Conservation (phyloP, 2,329 filamentous ascomycete genomes). For the Metarhizium album region DNA sequence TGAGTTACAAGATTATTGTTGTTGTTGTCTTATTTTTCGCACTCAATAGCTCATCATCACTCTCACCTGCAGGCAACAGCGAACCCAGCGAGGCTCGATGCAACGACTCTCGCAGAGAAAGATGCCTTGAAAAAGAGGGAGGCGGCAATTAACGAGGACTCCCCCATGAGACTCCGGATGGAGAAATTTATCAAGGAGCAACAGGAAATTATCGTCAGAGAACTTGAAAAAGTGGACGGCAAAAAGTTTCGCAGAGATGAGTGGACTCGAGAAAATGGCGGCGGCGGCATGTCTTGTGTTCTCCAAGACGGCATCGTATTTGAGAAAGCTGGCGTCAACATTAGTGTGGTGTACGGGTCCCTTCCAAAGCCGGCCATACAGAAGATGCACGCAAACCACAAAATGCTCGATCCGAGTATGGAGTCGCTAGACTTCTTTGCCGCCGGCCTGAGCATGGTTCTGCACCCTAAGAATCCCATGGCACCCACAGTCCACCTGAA, state of each 20-base stretch:
- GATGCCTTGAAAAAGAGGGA: conserved; percentile 75
- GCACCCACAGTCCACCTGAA: conserved; percentile 96
- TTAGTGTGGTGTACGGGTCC: conserved; percentile 87
- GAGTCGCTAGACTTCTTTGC: conserved; percentile 92
- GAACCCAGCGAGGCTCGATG: conserved; percentile 41
- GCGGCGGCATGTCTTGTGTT: conserved; percentile 88
- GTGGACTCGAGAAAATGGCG: conserved; percentile 80
- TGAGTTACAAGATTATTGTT: not conserved
- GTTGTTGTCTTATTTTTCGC: not conserved
- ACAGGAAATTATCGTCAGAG: conserved; percentile 76
- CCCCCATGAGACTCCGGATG: conserved; percentile 96
- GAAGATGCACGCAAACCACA: conserved; percentile 92
- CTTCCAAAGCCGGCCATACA: conserved; percentile 78
- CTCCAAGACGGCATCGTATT: conserved; percentile 95
- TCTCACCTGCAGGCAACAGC: conserved; percentile 25
- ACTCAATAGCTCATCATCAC: not conserved
- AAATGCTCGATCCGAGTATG: conserved; percentile 68
- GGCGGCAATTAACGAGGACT: conserved; percentile 52
- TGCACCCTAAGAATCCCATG: conserved; percentile 93
- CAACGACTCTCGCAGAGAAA: conserved; percentile 68
- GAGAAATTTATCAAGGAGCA: conserved; percentile 92
- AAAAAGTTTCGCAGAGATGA: conserved; percentile 72
- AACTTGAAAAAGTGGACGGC: conserved; percentile 75
- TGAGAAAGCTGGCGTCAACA: conserved; percentile 94
- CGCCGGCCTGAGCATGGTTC: conserved; percentile 80